Base-by-base conservation (phyloP, 2,329 filamentous ascomycete genomes). In the Colletotrichum endophyticum region DNA sequence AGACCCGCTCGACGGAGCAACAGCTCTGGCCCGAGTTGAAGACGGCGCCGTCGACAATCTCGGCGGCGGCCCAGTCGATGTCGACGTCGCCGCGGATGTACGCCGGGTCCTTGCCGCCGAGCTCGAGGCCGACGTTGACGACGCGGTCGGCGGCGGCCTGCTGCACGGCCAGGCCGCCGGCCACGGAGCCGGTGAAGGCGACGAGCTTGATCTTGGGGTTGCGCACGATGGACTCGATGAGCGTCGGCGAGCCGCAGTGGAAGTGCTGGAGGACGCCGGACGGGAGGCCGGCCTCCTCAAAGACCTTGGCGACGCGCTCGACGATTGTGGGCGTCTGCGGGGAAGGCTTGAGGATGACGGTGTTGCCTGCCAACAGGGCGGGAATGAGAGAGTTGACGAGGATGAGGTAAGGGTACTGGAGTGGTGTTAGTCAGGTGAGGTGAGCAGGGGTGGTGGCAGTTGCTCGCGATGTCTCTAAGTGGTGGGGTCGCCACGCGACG, bases 21-120 rank as follows among this genome's bases (percentile, higher is more conserved):
- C 96, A 99, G 84, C 95, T 98, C 88, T 99, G 96, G n/a, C 96
- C 96, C 68, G 96, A 98, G 87, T 99, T 99, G 90, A 99, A 99
- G 73, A 99, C 89, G n/a, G 96, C 94, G 25, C 96, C 96, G 80
- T 99, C 96, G 16, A 99, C 95, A 81, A 99, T 97, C 86, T 98
- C 96, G 80, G 95, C 96, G 0, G 96, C 96, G 1, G 94, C 96
- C 96, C 96, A 98, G 64, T 92, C 92, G 64, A 98, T 86, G 83
- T 99, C 96, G 2, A 98, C 95, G 81, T 99, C 96, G 8, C 88
- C 88, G 76, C 96, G 90, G 71, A 99, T 90, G 82, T 98, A 99
- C 28, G 96, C 96, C 6, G 96, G 95, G 83, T 99, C 96, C 83
- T 99, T 99, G 79, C 96, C 96, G 79, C 96, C 96, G 32, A 99